Evolutionary conservation across 768 basidiomycete genomes (phyloP).

Genomic region (Dentipellis fragilis): DNA sequence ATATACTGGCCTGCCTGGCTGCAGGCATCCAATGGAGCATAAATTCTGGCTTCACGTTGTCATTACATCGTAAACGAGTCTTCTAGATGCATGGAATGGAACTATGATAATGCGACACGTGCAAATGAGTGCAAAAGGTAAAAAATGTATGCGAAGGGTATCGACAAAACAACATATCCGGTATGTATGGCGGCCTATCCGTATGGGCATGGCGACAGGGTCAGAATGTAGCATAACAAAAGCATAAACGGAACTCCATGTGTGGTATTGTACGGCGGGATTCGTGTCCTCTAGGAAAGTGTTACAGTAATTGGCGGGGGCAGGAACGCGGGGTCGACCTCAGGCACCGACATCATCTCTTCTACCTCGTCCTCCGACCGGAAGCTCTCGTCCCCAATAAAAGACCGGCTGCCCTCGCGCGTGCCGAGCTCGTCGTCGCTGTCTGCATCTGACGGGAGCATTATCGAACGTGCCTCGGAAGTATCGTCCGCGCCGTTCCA

Average conservation of each 20-base stretch:
- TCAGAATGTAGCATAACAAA: neutral
- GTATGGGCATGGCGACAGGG: neutral
- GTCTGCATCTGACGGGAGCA: slow-evolving; percentile 7
- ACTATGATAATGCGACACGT: neutral
- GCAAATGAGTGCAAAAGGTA: neutral
- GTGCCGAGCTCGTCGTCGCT: slow-evolving; percentile 4
- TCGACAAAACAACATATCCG: slow-evolving; percentile 5
- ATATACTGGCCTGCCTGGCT: neutral
- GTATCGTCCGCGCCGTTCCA: slow-evolving; percentile 35
- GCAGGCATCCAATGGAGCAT: too few species aligned
- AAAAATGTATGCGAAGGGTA: slow-evolving; percentile 11
- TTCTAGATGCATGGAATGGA: neutral
- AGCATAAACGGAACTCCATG: neutral
- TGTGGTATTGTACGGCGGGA: too few species aligned
- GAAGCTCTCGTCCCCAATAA: slow-evolving; percentile 8
- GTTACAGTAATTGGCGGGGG: slow-evolving; percentile 37
- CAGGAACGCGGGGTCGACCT: slow-evolving; percentile 9
- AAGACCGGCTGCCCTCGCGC: too few species aligned
- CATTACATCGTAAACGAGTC: neutral
- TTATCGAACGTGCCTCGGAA: slow-evolving; percentile 7
- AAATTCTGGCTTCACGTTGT: neutral
- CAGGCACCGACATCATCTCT: slow-evolving; percentile 14
- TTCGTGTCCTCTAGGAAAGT: slow-evolving; percentile 21
- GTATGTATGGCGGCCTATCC: neutral
- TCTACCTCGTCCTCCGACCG: slow-evolving; percentile 22